Evolutionary conservation across 2,329 filamentous ascomycete genomes (phyloP).

Genomic region (Alternaria brassicicola): DNA sequence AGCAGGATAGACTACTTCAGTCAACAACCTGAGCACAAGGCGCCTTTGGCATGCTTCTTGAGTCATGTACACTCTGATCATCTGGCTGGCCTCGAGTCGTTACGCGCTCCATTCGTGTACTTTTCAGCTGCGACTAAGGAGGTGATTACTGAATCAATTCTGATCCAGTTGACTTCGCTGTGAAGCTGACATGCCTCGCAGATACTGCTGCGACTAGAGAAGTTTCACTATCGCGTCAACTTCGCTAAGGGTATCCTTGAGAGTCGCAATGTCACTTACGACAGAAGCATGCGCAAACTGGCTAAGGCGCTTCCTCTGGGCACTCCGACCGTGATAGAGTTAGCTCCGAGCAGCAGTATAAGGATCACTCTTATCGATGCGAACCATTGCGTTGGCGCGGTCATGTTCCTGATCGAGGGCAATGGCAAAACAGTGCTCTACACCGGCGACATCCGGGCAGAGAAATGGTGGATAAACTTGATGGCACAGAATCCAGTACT

Average conservation of each 20-base stretch:
- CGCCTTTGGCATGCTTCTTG: constrained; percentile 83
- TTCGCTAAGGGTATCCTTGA: constrained; percentile 80
- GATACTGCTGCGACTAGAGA: constrained; percentile 79
- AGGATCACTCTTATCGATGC: constrained; percentile 86
- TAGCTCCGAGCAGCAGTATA: constrained; percentile 70
- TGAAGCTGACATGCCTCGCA: constrained; percentile 26
- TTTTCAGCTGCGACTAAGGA: constrained; percentile 84
- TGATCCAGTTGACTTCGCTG: not conserved
- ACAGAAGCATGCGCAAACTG: constrained; percentile 71
- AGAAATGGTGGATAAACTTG: constrained; percentile 82
- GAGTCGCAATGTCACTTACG: constrained; percentile 72
- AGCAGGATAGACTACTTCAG: constrained; percentile 88
- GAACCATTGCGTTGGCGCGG: constrained; percentile 87
- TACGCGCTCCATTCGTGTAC: constrained; percentile 84
- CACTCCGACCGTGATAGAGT: constrained; percentile 76
- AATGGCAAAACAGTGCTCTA: constrained; percentile 77
- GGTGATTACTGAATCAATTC: constrained; percentile 45
- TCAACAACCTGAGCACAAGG: constrained; percentile 56
- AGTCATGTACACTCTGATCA: constrained; percentile 95
- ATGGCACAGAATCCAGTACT: constrained; percentile 74
- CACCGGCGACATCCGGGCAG: constrained; percentile 85
- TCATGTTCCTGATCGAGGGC: constrained; percentile 90
- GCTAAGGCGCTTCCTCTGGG: constrained; percentile 82
- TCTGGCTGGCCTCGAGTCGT: constrained; percentile 76
- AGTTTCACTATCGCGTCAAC: constrained; percentile 80